These are phyloP conservation scores for Trichoderma orchidacearum DNA, from an alignment of 495 filamentous ascomycete species.

Conservation along the genomic window DNA sequence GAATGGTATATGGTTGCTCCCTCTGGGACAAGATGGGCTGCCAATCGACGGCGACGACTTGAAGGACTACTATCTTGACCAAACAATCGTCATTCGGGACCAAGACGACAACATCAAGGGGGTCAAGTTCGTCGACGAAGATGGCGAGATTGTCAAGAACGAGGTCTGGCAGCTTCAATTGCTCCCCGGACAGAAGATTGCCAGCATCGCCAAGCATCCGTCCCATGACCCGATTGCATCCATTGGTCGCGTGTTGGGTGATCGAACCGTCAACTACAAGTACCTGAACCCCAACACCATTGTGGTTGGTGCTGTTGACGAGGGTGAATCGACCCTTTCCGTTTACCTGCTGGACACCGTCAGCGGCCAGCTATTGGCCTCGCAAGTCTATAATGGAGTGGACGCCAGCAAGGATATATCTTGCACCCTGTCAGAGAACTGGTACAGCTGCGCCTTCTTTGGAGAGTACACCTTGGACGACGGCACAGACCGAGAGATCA, in stretches of 20 bases:
- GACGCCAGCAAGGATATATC: conserved; percentile 64
- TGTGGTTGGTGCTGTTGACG: conserved; percentile 57
- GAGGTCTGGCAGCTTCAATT: conserved; percentile 67
- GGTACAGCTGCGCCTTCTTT: conserved; percentile 86
- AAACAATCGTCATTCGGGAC: conserved; percentile 48
- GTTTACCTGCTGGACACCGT: conserved; percentile 80
- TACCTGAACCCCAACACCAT: conserved; percentile 84
- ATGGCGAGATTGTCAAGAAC: conserved; percentile 28
- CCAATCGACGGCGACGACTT: conserved; percentile 21
- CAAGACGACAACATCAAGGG: conserved; percentile 49
- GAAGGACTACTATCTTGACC: conserved; percentile 23
- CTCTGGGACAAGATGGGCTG: conserved; percentile 31
- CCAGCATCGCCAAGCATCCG: conserved; percentile 51
- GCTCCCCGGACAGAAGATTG: conserved; percentile 49
- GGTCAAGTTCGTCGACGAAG: conserved; percentile 30
- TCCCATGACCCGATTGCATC: conserved; percentile 81
- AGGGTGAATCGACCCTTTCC: conserved; percentile 39
- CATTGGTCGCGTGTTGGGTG: conserved; percentile 83
- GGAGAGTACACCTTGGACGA: conserved; percentile 39
- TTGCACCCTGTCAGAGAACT: conserved; percentile 80
- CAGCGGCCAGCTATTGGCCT: conserved; percentile 65
- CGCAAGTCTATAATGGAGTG: conserved; percentile 54
- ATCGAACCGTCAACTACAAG: conserved; percentile 91
- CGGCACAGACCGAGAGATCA: conserved; percentile 39
- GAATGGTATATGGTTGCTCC: conserved; percentile 33